These are phyloP conservation scores for Hanseniaspora mollemarum DNA, from an alignment of 805 yeast genomes.

Conservation along the genomic window DNA sequence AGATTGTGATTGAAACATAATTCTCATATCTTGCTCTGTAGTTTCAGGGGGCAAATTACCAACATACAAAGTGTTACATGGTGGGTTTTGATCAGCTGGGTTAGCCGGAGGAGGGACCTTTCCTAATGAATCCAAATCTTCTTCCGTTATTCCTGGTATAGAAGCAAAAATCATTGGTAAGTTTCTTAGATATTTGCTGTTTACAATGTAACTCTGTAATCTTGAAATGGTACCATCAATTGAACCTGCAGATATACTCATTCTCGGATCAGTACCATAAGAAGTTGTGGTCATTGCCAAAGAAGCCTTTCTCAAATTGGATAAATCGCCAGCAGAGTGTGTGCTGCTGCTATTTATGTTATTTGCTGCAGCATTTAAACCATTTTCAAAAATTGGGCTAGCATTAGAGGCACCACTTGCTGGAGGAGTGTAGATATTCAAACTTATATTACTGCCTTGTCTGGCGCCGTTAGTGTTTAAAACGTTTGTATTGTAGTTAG, in stretches of 20 bases:
- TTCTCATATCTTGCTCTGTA: conserved; percentile 80
- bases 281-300: conserved; percentile 6
- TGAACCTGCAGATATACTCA: conserved; percentile 9
- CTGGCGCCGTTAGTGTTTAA: too few relatives aligned
- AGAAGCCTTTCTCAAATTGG: conserved; percentile 6
- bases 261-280: conserved; percentile 13
- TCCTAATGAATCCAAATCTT: conserved; percentile 61
- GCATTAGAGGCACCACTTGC: background rate
- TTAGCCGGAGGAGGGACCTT: conserved; percentile 86
- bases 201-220: conserved; percentile 5
- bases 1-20: conserved; percentile 73
- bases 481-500: background rate
- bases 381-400: background rate
- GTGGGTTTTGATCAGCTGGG: conserved; percentile 98
- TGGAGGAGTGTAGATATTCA: conserved; percentile 3
- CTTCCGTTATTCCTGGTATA: conserved; percentile 29
- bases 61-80: conserved; percentile 92
- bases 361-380: background rate
- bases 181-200: conserved; percentile 15
- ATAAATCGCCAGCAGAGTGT: background rate
- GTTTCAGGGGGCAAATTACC: conserved; percentile 97
- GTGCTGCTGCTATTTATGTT: background rate
- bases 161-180: conserved; percentile 20
- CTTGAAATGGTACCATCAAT: conserved; percentile 1
- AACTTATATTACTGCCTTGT: background rate